Evolutionary conservation across 768 basidiomycete genomes (phyloP), one percentile per base, ranked within the genome.

Genomic region (Pisolithus tinctorius): DNA sequence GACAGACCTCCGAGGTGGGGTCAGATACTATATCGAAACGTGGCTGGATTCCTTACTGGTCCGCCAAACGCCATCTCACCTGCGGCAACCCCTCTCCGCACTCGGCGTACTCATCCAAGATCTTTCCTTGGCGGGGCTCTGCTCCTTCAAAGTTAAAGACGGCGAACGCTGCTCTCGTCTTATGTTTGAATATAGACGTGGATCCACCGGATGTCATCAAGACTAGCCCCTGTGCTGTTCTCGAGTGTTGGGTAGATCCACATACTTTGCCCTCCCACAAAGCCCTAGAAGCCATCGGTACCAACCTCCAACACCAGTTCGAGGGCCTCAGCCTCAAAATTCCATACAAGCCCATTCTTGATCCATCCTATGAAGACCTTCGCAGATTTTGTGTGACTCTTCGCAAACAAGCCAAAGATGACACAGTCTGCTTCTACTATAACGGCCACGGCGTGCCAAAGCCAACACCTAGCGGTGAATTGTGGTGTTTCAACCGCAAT

Each of bases 361-460:
- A 99, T 67, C 96, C 96, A 8, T 91, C 91, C 1, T 84, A 93
- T 55, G 94, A 97, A 61, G 95, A 98, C 59, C 77, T 95, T 37
- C 87, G 88, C 63, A 83, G 88, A 50, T 88, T 92, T 58, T 96
- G 93, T 61, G 75, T 83, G 51, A 83, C 77, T 20, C 69, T 95
- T 38, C 83, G 96, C 50, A 90, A 87, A 61, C 81, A 84, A 46
- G 93, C 95, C 1, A 92, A 93, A 66, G 88, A 93, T 36, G 96
- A 99, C 62, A 85, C 96, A 2, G 84, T 92, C 6, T 74, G 97
- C 27, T 95, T 98, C 69, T 92, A 98, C 69, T 99, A 98, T 71
- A 99, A 98, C 57, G 96, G 96, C 3, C 96, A 98, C 55, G 96
- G 96, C 23, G 96, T 99, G 20, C 95, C 95, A 2, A 94, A 91